phyloP scores from a whole-genome alignment of 2,329 filamentous ascomycete genomes.

The Gyromitra esculenta region DNA sequence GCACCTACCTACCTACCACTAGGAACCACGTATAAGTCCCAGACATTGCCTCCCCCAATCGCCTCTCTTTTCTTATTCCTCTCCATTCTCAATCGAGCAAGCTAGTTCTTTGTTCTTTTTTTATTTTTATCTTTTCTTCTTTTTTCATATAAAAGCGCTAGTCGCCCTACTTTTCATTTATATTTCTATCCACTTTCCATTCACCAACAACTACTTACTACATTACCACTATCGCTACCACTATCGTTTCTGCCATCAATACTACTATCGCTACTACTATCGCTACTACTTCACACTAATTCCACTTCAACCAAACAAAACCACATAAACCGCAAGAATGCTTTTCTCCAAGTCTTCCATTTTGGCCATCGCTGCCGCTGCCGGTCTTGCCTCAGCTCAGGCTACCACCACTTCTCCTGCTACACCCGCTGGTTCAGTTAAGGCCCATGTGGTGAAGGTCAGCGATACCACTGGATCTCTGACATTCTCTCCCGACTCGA shows the following conservation, averaged over 20 bases:
- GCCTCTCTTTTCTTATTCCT: conserved; percentile 23
- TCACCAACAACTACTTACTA: not conserved
- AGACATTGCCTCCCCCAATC: conserved; percentile 19
- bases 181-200: not conserved
- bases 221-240: too few relatives aligned
- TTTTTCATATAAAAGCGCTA: conserved; percentile 42
- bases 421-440: conserved; percentile 53
- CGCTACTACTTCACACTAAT: conserved; percentile 14
- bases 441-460: conserved; percentile 60
- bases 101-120: conserved; percentile 32
- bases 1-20: conserved; percentile 13
- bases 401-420: conserved; percentile 57
- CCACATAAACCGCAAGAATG: conserved; percentile 57
- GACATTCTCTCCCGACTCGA: conserved; percentile 65
- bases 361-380: conserved; percentile 55
- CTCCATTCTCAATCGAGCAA: conserved; percentile 19
- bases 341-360: conserved; percentile 56
- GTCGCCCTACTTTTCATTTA: conserved; percentile 35
- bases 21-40: conserved; percentile 47
- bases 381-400: conserved; percentile 57
- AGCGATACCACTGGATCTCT: conserved; percentile 61
- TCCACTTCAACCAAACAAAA: conserved; percentile 13
- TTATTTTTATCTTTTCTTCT: conserved; percentile 26
- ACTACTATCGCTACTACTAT: not conserved
- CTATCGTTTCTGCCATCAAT: too few relatives aligned